phyloP scores from a whole-genome alignment of 176 grass and related monocot species.

The Microstegium vimineum region DNA sequence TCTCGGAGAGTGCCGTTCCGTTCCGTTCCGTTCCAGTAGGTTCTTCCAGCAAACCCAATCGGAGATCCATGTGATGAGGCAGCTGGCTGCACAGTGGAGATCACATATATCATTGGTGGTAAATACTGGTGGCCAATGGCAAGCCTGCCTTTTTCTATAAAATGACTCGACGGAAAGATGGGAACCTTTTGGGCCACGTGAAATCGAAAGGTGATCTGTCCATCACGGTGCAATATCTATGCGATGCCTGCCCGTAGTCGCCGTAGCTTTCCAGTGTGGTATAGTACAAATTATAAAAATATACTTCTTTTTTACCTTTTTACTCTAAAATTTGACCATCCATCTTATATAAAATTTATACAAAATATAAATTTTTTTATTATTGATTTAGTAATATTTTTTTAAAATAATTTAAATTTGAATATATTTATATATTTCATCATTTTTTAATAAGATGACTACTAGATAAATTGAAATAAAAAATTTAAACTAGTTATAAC shows the following conservation, averaged over 20 bases:
- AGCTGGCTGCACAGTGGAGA: neutral
- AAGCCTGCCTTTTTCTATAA: constrained; percentile 27
- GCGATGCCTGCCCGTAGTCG: neutral
- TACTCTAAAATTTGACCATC: too few species aligned
- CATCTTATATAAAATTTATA: too few species aligned
- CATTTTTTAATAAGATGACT: too few species aligned
- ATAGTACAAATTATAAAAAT: too few species aligned
- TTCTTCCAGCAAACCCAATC: neutral
- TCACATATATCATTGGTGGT: neutral
- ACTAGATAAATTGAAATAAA: too few species aligned
- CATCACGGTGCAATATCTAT: neutral
- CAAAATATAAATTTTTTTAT: too few species aligned
- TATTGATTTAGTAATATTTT: too few species aligned
- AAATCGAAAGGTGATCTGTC: constrained; percentile 34
- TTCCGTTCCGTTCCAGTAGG: neutral
- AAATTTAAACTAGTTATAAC: too few species aligned
- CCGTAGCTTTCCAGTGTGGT: constrained; percentile 11
- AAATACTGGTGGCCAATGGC: constrained; percentile 13
- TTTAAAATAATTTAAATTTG: too few species aligned
- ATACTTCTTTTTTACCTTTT: too few species aligned
- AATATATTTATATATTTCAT: too few species aligned
- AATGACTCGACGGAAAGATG: constrained; percentile 37
- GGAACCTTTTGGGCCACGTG: constrained; percentile 44
- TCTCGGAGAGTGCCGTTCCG: neutral
- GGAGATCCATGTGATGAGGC: neutral